Percentiles rank a stretch among this genome's conserved stretches.
Conservation (phyloP, 345 rosid genomes). For the Excoecaria cochinchinensis region DNA sequence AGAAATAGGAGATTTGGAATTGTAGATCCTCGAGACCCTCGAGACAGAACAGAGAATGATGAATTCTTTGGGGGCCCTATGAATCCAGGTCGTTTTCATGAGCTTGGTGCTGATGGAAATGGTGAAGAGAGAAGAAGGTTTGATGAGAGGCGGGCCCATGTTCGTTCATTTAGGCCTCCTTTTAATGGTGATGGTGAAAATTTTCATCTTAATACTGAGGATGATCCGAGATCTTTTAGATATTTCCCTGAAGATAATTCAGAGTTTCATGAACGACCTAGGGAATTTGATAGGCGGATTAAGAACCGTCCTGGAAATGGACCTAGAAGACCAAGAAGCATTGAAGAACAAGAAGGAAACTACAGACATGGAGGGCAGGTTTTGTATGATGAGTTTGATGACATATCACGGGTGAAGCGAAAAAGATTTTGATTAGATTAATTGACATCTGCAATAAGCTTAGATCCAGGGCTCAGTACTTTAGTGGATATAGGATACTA, state of each 20-base stretch:
- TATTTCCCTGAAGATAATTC: conserved; percentile 44
- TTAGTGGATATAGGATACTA: neutral
- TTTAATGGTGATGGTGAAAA: conserved; percentile 45
- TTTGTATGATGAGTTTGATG: conserved; percentile 54
- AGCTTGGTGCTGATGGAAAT: conserved; percentile 54
- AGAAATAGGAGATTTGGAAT: conserved; percentile 63
- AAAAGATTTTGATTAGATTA: conserved; percentile 49
- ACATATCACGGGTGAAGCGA: conserved; percentile 49
- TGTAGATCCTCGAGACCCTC: conserved; percentile 60
- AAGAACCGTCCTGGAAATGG: conserved; percentile 55
- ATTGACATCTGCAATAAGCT: conserved; percentile 23
- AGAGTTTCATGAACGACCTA: conserved; percentile 49
- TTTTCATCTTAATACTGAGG: conserved; percentile 46
- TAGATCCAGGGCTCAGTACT: conserved; percentile 20
- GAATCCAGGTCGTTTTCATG: conserved; percentile 62
- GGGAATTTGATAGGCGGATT: conserved; percentile 56
- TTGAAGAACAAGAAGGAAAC: conserved; percentile 64
- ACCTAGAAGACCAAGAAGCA: conserved; percentile 49
- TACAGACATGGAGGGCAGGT: conserved; percentile 49
- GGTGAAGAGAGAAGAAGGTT: conserved; percentile 64
- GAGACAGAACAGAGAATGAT: conserved; percentile 54
- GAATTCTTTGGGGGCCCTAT: conserved; percentile 55
- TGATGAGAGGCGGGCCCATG: conserved; percentile 60
- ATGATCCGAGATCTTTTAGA: conserved; percentile 56
- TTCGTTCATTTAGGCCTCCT: conserved; percentile 62